Evolutionary conservation across 2,329 filamentous ascomycete genomes (phyloP).

Genomic region (Ceratocystis ficicola): DNA sequence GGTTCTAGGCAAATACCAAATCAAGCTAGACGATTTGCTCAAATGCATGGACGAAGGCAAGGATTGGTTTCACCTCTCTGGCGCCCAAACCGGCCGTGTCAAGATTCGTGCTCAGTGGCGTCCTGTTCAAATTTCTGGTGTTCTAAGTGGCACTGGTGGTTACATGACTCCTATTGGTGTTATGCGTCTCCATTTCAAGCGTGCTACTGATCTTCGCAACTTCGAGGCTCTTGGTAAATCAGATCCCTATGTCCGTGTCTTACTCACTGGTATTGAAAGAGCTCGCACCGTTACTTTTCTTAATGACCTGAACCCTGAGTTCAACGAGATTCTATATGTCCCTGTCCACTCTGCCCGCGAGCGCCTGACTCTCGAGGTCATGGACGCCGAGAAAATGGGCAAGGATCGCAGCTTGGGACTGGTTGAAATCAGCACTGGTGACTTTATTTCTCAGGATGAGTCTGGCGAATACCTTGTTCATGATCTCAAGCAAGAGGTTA

Average conservation of each 20-base stretch:
- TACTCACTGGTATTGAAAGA: constrained; percentile 83
- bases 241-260: constrained; percentile 80
- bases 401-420: constrained; percentile 81
- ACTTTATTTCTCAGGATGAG: constrained; percentile 68
- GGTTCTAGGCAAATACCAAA: constrained; percentile 81
- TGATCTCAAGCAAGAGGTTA: constrained; percentile 57
- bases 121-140: constrained; percentile 74
- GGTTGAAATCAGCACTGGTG: constrained; percentile 61
- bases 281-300: constrained; percentile 88
- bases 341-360: constrained; percentile 78
- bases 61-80: constrained; percentile 87
- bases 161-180: constrained; percentile 92
- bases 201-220: constrained; percentile 72
- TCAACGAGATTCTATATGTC: constrained; percentile 90
- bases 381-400: constrained; percentile 88
- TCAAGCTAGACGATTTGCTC: constrained; percentile 87
- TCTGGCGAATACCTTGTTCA: constrained; percentile 69
- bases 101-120: constrained; percentile 95
- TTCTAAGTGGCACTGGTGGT: constrained; percentile 64
- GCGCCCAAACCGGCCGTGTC: constrained; percentile 67
- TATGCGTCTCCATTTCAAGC: constrained; percentile 84
- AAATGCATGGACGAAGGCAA: constrained; percentile 84
- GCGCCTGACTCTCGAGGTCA: constrained; percentile 78
- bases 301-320: constrained; percentile 90
- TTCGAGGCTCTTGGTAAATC: constrained; percentile 94